Evolutionary conservation across 805 yeast species (phyloP).

Genomic region (Sugiyamaella boreocaroliniensis): DNA sequence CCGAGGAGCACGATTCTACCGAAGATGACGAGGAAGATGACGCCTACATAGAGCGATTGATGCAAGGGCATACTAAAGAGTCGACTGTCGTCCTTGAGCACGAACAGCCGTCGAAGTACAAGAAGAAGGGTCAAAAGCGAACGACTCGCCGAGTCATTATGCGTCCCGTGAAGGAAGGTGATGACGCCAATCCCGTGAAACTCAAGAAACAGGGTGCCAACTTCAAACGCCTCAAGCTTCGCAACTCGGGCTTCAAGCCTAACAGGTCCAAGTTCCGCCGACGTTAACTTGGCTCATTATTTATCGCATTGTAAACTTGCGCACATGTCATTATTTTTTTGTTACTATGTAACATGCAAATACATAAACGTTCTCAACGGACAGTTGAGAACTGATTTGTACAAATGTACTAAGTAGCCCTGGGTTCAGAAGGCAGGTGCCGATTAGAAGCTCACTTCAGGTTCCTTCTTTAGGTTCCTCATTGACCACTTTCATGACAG

Average conservation of each 20-base stretch:
- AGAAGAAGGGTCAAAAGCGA: slow-evolving; percentile 33
- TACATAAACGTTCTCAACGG: background rate
- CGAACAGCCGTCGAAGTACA: slow-evolving; percentile 22
- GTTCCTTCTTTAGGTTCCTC: too few species aligned
- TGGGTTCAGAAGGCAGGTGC: too few species aligned
- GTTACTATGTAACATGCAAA: background rate
- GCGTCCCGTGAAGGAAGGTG: slow-evolving; percentile 11
- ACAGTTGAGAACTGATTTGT: too few species aligned
- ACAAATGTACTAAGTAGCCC: too few species aligned
- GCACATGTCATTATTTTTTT: background rate
- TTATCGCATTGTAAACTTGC: background rate
- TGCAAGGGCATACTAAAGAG: slow-evolving; percentile 12
- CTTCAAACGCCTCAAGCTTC: slow-evolving; percentile 19
- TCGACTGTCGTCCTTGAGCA: background rate
- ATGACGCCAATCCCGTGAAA: slow-evolving; percentile 15
- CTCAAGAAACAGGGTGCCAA: slow-evolving; percentile 16
- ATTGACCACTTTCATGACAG: too few species aligned
- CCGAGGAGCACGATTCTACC: slow-evolving; percentile 13
- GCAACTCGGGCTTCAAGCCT: slow-evolving; percentile 18
- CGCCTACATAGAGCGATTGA: slow-evolving; percentile 20
- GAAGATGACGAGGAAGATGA: slow-evolving; percentile 16
- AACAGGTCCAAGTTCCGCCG: slow-evolving; percentile 5
- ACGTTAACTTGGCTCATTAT: background rate
- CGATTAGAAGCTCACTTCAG: too few species aligned
- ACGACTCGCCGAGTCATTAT: slow-evolving; percentile 26